Base-by-base conservation (phyloP, 1,284 basidiomycete genomes). In the Grifola frondosa region DNA sequence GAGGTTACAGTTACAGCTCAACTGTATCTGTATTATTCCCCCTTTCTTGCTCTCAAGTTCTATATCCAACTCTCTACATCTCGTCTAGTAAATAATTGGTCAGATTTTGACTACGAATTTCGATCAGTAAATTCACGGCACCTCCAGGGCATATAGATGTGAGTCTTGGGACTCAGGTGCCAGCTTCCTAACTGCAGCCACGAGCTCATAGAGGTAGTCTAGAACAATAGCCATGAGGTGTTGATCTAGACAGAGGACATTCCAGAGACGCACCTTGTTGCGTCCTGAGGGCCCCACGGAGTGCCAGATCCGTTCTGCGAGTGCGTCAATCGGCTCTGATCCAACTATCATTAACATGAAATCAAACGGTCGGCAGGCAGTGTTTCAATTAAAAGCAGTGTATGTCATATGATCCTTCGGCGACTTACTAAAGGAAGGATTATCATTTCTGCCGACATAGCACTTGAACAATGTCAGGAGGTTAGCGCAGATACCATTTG, bases 121-220 rank as follows among this genome's bases (percentile, higher is more conserved):
- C 23, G 20, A 25, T 6, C 9, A 25, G 16, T 11, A 13, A 4
- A 23, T 21, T 38, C 10, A 32, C 68, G 74, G 10, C 40, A 77
- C 77, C 74, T 94, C 91, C 3, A 94, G 71, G 6, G 84, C 78
- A 47, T 77, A 83, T 12, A 94, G 63, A 68, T 95, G 84, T 3
- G 81, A 80, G 56, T 94, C 91, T 33, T 78, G 68, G 5, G 87
- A 88, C 35, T 83, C 74, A 0, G 88, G 85, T 0, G 86, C 81
- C 1, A 95, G 77, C 21, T 76, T 65, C 11, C 81, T 73, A 0
- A 94, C 77, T 0, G 86, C 80, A 17, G 76, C 69, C 1, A 80
- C 81, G 2, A 95, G 77, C 8, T 79, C 73, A 54, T 84, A 90
- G 5, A 93, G 67, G 57, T 94, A 94, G 33, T 93, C 91, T 81